A percentile compares a stretch with the other conserved stretches of the same genome.
These are phyloP conservation scores for Candida sonorensis DNA, from an alignment of 805 yeast species.

Conservation along the genomic window DNA sequence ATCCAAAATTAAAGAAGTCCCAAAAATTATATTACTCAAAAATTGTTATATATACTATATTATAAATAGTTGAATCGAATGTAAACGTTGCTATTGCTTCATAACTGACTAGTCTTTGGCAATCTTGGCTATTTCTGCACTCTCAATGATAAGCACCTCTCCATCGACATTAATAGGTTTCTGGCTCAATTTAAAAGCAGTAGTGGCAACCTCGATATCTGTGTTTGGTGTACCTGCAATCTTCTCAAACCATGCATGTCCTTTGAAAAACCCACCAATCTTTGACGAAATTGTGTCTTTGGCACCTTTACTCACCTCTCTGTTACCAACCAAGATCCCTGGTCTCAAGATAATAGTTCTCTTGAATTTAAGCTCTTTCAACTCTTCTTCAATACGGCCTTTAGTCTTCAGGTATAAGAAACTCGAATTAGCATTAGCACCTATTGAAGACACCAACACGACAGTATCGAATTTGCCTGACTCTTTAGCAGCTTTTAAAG, in stretches of 20 bases:
- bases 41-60: too few relatives aligned
- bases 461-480: slow-evolving; percentile 57
- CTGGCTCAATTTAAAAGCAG: slow-evolving; percentile 26
- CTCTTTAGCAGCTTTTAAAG: slow-evolving; percentile 69
- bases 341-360: too few relatives aligned
- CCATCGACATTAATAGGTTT: slow-evolving; percentile 17
- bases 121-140: slow-evolving; percentile 13
- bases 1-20: too few relatives aligned
- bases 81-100: too few relatives aligned
- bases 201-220: slow-evolving; percentile 61
- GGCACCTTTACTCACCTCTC: slow-evolving; percentile 12
- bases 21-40: too few relatives aligned
- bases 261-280: slow-evolving; percentile 28
- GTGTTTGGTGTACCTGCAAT: slow-evolving; percentile 39
- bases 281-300: slow-evolving; percentile 26
- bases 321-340: too few relatives aligned
- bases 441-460: slow-evolving; percentile 58
- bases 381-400: too few relatives aligned
- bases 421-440: slow-evolving; percentile 54
- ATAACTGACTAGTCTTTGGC: too few relatives aligned
- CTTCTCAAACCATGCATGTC: slow-evolving; percentile 26
- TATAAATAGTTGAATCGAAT: too few relatives aligned
- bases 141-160: slow-evolving; percentile 18
- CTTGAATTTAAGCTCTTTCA: too few relatives aligned
- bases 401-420: slow-evolving; percentile 39